Conservation (phyloP, 805 yeast genomes). For the Sugiyamaella smithiae region DNA sequence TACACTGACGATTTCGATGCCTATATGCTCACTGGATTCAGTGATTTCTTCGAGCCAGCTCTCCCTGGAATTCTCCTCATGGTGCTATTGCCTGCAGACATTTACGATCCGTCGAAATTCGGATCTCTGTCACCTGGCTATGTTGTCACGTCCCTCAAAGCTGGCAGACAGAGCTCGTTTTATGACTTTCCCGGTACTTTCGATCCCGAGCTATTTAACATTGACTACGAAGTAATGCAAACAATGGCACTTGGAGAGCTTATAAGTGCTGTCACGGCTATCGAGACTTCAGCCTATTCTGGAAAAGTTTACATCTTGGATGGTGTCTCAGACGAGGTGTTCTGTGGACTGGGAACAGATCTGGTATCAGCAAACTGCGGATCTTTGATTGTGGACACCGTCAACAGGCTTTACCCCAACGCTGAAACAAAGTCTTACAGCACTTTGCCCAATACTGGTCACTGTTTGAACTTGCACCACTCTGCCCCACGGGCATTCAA, state of each 20-base stretch:
- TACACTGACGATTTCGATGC: neutral
- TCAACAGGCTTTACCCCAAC: neutral
- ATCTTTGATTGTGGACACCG: neutral
- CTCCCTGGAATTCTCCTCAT: neutral
- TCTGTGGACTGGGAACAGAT: neutral
- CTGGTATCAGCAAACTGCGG: neutral
- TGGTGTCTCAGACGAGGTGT: neutral
- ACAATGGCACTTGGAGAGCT: neutral
- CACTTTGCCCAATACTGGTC: neutral
- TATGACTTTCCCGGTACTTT: neutral
- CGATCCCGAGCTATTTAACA: neutral
- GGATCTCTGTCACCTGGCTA: neutral
- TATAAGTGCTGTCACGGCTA: neutral
- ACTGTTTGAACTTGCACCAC: neutral
- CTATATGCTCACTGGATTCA: neutral
- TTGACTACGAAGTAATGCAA: neutral
- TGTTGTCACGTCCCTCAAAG: neutral
- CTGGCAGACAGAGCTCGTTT: neutral
- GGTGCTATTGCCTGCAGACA: neutral
- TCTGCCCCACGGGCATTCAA: neutral
- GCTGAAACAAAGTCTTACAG: neutral
- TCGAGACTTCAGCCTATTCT: neutral
- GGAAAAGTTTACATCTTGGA: neutral
- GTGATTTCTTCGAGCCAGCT: neutral
- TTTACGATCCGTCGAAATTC: neutral